Conservation (phyloP, 2,329 filamentous ascomycete species). For the Fusarium gaditjirri region DNA sequence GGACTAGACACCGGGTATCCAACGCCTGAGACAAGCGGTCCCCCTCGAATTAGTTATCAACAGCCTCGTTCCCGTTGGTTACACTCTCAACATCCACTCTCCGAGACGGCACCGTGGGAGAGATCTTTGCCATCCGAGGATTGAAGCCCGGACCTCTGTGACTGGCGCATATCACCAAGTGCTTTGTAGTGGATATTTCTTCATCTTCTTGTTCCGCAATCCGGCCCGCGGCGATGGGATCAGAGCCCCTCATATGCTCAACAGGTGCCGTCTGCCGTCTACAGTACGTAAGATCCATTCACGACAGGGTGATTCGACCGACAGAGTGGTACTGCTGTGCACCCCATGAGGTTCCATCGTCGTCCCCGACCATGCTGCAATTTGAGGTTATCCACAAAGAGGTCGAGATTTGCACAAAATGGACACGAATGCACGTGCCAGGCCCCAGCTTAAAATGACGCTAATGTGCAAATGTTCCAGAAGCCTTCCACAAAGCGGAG, state of each 20-base stretch:
- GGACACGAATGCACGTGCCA: constrained; percentile 43
- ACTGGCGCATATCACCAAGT: constrained; percentile 38
- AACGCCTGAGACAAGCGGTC: constrained; percentile 33
- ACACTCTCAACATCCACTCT: constrained; percentile 14
- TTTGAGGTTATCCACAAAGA: constrained; percentile 31
- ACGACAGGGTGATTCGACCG: constrained; percentile 13
- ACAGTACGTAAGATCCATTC: constrained; percentile 19
- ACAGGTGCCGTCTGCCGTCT: constrained; percentile 20
- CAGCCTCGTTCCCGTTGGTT: constrained; percentile 34
- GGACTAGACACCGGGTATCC: constrained; percentile 12
- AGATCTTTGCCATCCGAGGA: constrained; percentile 33
- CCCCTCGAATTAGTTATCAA: constrained; percentile 40
- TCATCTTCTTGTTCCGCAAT: constrained; percentile 29
- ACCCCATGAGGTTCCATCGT: constrained; percentile 22
- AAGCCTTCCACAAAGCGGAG: constrained; percentile 41
- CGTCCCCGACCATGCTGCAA: constrained; percentile 42
- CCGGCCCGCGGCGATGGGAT: constrained; percentile 39
- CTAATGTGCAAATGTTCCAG: constrained; percentile 42
- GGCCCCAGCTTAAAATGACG: not conserved
- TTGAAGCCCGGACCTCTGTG: constrained; percentile 21
- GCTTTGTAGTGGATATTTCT: constrained; percentile 36
- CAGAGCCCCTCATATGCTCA: constrained; percentile 32
- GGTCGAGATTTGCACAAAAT: constrained; percentile 39
- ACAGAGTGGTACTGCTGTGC: constrained; percentile 18
- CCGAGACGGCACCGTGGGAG: constrained; percentile 12